Evolutionary conservation across 1,284 basidiomycete species (phyloP).

Genomic region (Pseudozyma sp.): DNA sequence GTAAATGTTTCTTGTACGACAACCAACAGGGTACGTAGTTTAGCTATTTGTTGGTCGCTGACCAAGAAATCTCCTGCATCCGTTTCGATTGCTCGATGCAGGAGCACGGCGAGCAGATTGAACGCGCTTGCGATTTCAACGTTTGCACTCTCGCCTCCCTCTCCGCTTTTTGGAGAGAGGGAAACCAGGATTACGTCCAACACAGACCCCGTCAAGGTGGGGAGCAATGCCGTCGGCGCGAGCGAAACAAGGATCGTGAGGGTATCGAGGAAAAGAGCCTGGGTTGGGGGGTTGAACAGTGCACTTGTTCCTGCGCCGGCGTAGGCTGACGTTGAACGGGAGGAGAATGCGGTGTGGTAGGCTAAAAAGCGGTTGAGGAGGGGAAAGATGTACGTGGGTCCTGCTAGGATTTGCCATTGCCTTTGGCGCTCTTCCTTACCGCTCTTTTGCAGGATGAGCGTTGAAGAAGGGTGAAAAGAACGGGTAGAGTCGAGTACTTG

Average conservation of each 20-base stretch:
- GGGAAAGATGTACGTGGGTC: conserved; percentile 75
- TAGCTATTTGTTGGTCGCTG: background rate
- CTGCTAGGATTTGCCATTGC: conserved; percentile 35
- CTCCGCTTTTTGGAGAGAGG: background rate
- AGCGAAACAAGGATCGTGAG: conserved; percentile 76
- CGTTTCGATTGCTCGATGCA: background rate
- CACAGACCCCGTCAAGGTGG: background rate
- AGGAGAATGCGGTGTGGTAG: conserved; percentile 9
- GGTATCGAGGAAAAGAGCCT: conserved; percentile 81
- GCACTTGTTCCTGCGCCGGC: conserved; percentile 74
- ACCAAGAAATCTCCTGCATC: background rate
- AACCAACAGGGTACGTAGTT: background rate
- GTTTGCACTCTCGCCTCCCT: background rate
- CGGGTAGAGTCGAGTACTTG: background rate
- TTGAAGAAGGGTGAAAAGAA: background rate
- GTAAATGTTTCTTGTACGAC: conserved; percentile 11
- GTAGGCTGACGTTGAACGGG: background rate
- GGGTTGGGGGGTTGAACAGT: conserved; percentile 79
- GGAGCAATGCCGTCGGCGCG: background rate
- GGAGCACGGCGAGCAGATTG: conserved; percentile 8
- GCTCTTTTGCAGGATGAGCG: too few species aligned
- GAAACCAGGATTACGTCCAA: conserved; percentile 10
- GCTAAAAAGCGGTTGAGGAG: conserved; percentile 88
- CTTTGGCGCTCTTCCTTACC: background rate
- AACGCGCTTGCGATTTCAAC: background rate